phyloP scores from a whole-genome alignment of 192 early-diverging fungal species.

The Coemansia sp. region DNA sequence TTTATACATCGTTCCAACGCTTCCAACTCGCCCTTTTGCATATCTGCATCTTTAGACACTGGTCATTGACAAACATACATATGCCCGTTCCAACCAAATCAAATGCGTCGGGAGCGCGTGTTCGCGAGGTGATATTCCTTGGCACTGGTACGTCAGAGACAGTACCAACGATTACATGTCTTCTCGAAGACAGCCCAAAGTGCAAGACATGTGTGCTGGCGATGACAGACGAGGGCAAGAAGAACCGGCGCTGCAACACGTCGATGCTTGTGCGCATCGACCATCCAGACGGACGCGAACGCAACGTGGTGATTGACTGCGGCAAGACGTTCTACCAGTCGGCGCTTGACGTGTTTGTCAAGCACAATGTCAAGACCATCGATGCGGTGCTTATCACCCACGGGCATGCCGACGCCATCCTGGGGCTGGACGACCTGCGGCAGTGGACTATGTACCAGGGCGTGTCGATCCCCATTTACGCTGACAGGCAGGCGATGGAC shows the following conservation, averaged over 20 bases:
- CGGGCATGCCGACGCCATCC: conserved; percentile 89
- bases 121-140: conserved; percentile 75
- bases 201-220: conserved; percentile 81
- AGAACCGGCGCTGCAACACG: conserved; percentile 83
- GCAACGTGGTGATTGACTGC: conserved; percentile 91
- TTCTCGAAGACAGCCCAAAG: conserved; percentile 23
- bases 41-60: neutral
- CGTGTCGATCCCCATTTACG: conserved; percentile 73
- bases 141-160: conserved; percentile 79
- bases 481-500: conserved; percentile 66
- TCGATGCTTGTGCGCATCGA: conserved; percentile 68
- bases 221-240: conserved; percentile 60
- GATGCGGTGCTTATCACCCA: conserved; percentile 88
- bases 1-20: no score
- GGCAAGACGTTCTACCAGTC: conserved; percentile 83
- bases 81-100: neutral
- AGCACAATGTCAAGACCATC: conserved; percentile 62
- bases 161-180: conserved; percentile 40
- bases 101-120: conserved; percentile 7
- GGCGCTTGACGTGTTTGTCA: conserved; percentile 55
- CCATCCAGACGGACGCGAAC: conserved; percentile 64
- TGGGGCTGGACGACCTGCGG: conserved; percentile 85
- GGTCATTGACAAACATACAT: neutral
- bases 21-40: neutral
- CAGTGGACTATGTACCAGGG: conserved; percentile 59